Evolutionary conservation across 441 rosid genomes (phyloP), one percentile per base, ranked within the genome.

Genomic region (Corymbia citriodora): DNA sequence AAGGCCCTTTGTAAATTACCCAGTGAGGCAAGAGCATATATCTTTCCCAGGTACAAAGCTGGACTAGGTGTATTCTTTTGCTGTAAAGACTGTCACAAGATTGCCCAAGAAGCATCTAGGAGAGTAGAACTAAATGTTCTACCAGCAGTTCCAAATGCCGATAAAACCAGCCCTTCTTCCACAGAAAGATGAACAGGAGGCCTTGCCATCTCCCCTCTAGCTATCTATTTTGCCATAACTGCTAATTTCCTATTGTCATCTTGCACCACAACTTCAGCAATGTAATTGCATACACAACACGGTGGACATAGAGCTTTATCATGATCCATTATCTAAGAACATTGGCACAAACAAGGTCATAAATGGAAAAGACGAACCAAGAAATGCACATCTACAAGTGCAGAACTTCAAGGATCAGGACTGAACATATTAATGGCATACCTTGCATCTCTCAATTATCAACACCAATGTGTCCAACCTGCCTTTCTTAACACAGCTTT

Each of bases 361-460:
- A 86, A 45, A 88, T 87, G 70, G 45, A 88, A 91, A 87, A 55
- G 36, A 86, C 21, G 5, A 21, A 87, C 19, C 50, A 87, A 23
- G 85, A 40, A 11, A 74, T 21, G 16, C 65, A 21, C 61, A 31
- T 21, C 27, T 10, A 31, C 88, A 87, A 55, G 48, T 33, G 68
- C 19, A 92, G 88, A 48, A 57, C 82, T 70, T 87, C 68, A 79
- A 21, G 88, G 49, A 55, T 89, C 54, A 92, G 87, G 45, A 55
- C 88, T 54, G 90, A 83, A 52, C 87, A 88, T 59, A 88, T 57
- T 33, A 70, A 17, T 25, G 89, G 54, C 91, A 63, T 95, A 98
- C 99, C 99, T 97, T 96, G 93, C 99, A 97, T 94, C 93, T 98
- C 92, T 95, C 99, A 87, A 98, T 95, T 89, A 98, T 93, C 31